Base-by-base conservation (phyloP, 2,329 filamentous ascomycete genomes). In the Fonsecaea erecta region DNA sequence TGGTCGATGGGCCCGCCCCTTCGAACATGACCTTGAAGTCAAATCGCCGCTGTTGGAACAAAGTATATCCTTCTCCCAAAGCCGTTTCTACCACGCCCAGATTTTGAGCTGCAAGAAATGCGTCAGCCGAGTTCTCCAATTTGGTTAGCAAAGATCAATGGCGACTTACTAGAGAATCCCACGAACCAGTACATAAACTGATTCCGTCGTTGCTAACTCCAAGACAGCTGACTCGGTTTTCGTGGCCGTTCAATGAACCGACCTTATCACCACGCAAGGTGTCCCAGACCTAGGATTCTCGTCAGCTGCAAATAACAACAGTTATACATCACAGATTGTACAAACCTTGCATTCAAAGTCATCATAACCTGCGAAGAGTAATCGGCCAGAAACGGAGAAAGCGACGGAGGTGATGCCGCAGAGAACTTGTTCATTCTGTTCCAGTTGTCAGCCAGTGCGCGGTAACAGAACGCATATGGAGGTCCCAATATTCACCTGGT, bases 271-370 rank as follows among this genome's bases (percentile, higher is more conserved):
- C 95, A 71, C 95, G 90, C 63, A 96, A 92, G 69, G 97, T 88
- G 80, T 99, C 95, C 95, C 95, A 99, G 67, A 98, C 95, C 94
- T 98, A 24, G 30, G 69, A 59, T 52, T 63, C 24, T 26, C 63
- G 68, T 78, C 58, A 75, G 74, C 74, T 30, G 24, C 24, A 7
- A 18, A 9, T 11, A 37, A 40, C 26, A 30, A 28, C 21, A n/a
- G 12, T 35, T 6, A 26, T 32, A n/a, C 8, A 35, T 24, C 30
- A n/a, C n/a, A 60, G 54, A 16, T 3, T 57, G 14, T 28, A 74
- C 87, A 75, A 83, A 97, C 94, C 90, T 98, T 99, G 93, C 95
- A 99, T 81, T 99, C 95, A 75, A 97, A 99, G 77, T 99, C 95
- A 75, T 99, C 95, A 75, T 99, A 99, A 72, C 95, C 95, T 62